These are phyloP conservation scores for Casaregolazyma lundiana DNA, from an alignment of 1,139 yeast species.

Conservation along the genomic window DNA sequence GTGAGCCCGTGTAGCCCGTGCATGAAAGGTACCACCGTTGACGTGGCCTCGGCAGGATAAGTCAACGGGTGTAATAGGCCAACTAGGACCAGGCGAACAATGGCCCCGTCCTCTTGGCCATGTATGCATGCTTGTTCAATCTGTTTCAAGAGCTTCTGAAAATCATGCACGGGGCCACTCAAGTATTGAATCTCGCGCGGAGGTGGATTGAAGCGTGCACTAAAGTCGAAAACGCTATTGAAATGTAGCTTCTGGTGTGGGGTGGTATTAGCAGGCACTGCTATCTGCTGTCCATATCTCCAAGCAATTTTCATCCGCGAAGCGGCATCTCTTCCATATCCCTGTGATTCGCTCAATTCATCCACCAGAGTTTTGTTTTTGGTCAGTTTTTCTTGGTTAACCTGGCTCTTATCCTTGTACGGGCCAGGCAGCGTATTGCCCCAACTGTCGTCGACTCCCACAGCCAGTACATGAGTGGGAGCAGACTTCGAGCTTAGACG, in stretches of 20 bases:
- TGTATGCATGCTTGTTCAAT: slow-evolving; percentile 14
- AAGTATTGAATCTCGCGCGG: slow-evolving; percentile 47
- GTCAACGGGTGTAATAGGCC: slow-evolving; percentile 72
- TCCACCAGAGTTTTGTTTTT: slow-evolving; percentile 45
- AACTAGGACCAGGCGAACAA: slow-evolving; percentile 70
- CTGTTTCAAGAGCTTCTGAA: background rate
- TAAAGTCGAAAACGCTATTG: slow-evolving; percentile 48
- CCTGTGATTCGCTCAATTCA: slow-evolving; percentile 65
- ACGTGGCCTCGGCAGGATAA: slow-evolving; percentile 48
- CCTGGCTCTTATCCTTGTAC: slow-evolving; percentile 65
- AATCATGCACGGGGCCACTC: slow-evolving; percentile 1
- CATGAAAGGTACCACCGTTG: slow-evolving; percentile 55
- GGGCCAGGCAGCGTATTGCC: slow-evolving; percentile 73
- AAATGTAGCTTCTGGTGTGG: slow-evolving; percentile 18
- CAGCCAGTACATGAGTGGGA: slow-evolving; percentile 45
- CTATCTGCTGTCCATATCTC: slow-evolving; percentile 43
- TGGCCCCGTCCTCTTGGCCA: slow-evolving; percentile 24
- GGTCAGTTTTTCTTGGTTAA: slow-evolving; percentile 56
- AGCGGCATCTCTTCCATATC: slow-evolving; percentile 35
- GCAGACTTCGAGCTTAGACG: slow-evolving; percentile 36
- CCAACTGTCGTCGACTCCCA: slow-evolving; percentile 63
- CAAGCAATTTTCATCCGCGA: slow-evolving; percentile 48
- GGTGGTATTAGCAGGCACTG: slow-evolving; percentile 5
- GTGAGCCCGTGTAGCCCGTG: slow-evolving; percentile 56
- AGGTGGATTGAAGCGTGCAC: slow-evolving; percentile 59